These are phyloP conservation scores for Cladosporium halotolerans DNA, from an alignment of 2,329 filamentous ascomycete genomes.

Conservation along the genomic window DNA sequence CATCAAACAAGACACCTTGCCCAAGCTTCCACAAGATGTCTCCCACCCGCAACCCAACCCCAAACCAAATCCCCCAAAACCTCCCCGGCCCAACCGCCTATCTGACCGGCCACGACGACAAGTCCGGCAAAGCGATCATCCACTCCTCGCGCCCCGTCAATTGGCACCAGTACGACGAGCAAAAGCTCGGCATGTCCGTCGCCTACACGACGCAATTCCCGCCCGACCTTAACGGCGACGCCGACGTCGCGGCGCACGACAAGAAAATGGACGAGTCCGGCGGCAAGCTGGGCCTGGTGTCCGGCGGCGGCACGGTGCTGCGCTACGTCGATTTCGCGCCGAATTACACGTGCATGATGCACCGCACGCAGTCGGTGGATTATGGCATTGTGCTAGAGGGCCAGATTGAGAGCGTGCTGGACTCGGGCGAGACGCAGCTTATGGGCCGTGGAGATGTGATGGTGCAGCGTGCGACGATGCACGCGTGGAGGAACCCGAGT, in stretches of 20 bases:
- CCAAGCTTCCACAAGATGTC: background rate
- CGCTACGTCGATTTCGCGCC: conserved; percentile 35
- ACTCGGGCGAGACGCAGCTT: conserved; percentile 28
- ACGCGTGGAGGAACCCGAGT: conserved; percentile 29
- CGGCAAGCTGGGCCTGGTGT: conserved; percentile 44
- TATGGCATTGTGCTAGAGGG: conserved; percentile 35
- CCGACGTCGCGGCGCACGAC: conserved; percentile 44
- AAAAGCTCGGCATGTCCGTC: conserved; percentile 45
- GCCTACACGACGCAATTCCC: conserved; percentile 49
- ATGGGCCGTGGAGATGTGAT: conserved; percentile 33
- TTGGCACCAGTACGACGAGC: conserved; percentile 33
- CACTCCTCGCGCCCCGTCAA: conserved; percentile 27
- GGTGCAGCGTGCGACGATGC: conserved; percentile 35
- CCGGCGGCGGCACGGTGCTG: conserved; percentile 45
- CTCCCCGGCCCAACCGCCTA: conserved; percentile 30
- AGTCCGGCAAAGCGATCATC: conserved; percentile 29
- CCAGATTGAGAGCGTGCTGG: conserved; percentile 28
- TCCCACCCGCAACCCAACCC: conserved; percentile 21
- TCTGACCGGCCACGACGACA: conserved; percentile 29
- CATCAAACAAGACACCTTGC: too few species aligned
- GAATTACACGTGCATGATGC: conserved; percentile 31
- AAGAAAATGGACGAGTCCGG: conserved; percentile 33
- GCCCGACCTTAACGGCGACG: conserved; percentile 39
- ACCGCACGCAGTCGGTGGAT: conserved; percentile 32
- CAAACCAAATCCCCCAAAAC: conserved; percentile 24